Conservation (phyloP, 2,329 filamentous ascomycete genomes). For the Saccharata proteae region DNA sequence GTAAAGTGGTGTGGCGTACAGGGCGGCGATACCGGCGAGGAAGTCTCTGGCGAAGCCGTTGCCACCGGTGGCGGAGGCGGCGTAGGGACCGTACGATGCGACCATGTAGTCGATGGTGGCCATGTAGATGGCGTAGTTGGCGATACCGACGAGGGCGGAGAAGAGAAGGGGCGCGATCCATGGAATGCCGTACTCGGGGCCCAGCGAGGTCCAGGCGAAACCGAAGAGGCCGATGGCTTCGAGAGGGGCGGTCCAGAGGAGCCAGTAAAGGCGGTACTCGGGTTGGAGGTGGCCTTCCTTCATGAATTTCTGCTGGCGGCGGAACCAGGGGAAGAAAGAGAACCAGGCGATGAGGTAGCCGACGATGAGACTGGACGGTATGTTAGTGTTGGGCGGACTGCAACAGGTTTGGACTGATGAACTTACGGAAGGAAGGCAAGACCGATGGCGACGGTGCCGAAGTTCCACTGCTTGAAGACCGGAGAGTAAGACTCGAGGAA, state of each 20-base stretch:
- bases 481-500: conserved; percentile 58
- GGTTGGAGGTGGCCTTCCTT: conserved; percentile 42
- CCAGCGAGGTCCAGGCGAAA: conserved; percentile 57
- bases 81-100: conserved; percentile 58
- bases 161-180: conserved; percentile 61
- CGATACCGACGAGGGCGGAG: conserved; percentile 54
- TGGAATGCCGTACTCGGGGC: conserved; percentile 42
- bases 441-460: conserved; percentile 44
- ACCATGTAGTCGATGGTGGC: conserved; percentile 70
- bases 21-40: conserved; percentile 57
- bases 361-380: conserved; percentile 39
- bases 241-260: conserved; percentile 50
- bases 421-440: conserved; percentile 47
- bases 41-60: conserved; percentile 66
- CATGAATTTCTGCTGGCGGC: conserved; percentile 35
- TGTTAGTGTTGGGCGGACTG: not conserved
- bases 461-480: conserved; percentile 56
- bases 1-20: conserved; percentile 47
- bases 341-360: conserved; percentile 53
- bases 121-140: conserved; percentile 66
- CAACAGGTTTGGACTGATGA: not conserved
- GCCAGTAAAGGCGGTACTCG: conserved; percentile 53
- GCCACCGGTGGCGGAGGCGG: conserved; percentile 62
- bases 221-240: conserved; percentile 57
- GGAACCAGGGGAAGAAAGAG: conserved; percentile 46